phyloP scores from a whole-genome alignment of 139 green algal species.

The Chlamydomonas sp. region DNA sequence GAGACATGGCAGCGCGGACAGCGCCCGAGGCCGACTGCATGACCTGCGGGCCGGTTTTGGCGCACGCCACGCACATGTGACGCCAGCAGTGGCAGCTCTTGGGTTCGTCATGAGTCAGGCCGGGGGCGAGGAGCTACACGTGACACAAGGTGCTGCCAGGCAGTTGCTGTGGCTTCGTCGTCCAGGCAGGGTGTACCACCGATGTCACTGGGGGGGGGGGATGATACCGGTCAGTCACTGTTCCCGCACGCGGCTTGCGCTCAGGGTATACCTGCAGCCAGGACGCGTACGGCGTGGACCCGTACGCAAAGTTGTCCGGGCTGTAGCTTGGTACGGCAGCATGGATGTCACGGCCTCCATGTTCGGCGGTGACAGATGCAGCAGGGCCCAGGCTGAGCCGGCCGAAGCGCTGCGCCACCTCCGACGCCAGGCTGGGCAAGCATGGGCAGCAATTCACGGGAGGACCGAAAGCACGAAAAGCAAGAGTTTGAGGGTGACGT shows the following conservation, averaged over 20 bases:
- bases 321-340: not conserved
- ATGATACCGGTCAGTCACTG: no score
- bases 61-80: not conserved
- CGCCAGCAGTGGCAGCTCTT: not conserved
- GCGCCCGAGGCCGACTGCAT: not conserved
- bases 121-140: no score
- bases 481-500: no score
- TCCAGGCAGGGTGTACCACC: no score
- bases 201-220: no score
- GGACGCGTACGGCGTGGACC: slow-evolving; percentile 25
- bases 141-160: no score
- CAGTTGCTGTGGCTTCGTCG: no score
- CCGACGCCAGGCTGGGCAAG: not conserved
- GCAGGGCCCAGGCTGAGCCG: no score
- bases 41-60: not conserved
- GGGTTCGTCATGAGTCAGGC: no score
- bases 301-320: slow-evolving; percentile 36
- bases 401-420: slow-evolving; percentile 9
- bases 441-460: not conserved
- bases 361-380: not conserved
- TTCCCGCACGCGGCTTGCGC: no score
- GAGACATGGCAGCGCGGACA: not conserved
- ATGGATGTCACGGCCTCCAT: not conserved
- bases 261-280: slow-evolving; percentile 20
- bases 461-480: no score